A percentile compares a stretch with the other conserved stretches of the same genome.
Evolutionary conservation across 441 rosid genomes (phyloP).

Genomic region (Kokia cookei): DNA sequence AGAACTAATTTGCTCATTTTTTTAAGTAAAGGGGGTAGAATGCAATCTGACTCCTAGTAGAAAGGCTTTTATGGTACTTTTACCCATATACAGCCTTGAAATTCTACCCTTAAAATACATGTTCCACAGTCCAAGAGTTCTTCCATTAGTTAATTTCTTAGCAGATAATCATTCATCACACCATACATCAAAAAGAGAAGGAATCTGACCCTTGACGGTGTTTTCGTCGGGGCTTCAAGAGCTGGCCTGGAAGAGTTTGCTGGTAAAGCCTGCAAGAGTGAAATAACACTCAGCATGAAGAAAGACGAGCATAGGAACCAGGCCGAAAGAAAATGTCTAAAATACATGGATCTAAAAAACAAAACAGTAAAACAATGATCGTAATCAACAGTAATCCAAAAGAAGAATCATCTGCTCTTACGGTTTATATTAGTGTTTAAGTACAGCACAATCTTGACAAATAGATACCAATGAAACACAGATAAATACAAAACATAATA

Average conservation of each 20-base stretch:
- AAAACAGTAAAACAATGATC: not conserved
- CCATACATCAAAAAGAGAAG: not conserved
- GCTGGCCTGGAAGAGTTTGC: constrained; percentile 34
- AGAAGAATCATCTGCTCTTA: not conserved
- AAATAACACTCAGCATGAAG: not conserved
- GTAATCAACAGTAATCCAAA: not conserved
- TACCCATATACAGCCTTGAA: not conserved
- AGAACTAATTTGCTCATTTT: too few relatives aligned
- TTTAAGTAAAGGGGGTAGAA: too few relatives aligned
- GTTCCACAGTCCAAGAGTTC: not conserved
- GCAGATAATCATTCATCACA: not conserved
- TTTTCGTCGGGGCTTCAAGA: constrained; percentile 34
- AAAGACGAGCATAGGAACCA: not conserved
- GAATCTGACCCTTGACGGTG: constrained; percentile 56
- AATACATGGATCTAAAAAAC: not conserved
- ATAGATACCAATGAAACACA: not conserved
- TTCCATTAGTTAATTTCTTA: not conserved
- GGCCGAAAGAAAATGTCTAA: not conserved
- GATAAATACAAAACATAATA: not conserved
- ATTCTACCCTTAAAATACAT: not conserved
- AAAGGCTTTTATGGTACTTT: too few relatives aligned
- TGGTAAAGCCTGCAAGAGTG: constrained; percentile 47
- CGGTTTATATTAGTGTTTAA: not conserved
- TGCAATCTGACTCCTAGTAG: too few relatives aligned
- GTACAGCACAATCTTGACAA: not conserved